Evolutionary conservation across 352 stramenopile species (phyloP).

Genomic region (Phytophthora cactorum): DNA sequence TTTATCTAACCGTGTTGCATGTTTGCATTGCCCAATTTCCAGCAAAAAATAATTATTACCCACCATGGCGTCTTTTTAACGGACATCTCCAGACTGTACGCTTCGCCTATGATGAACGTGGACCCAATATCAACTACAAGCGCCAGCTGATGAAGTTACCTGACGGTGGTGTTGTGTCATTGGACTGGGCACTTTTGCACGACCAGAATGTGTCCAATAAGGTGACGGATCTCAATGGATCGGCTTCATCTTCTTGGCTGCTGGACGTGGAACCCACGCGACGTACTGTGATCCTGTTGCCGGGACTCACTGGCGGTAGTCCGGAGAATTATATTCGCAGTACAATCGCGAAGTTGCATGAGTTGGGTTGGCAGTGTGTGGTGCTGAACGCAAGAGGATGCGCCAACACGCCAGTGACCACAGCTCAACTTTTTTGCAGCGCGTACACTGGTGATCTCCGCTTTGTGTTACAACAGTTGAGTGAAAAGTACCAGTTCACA

Average conservation of each 20-base stretch:
- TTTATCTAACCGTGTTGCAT: constrained; percentile 17
- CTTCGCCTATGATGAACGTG: constrained; percentile 45
- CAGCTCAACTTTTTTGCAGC: constrained; percentile 66
- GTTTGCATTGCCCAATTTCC: constrained; percentile 1
- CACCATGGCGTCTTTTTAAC: constrained; percentile 64
- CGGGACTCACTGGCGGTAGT: constrained; percentile 72
- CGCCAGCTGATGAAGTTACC: constrained; percentile 66
- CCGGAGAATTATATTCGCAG: constrained; percentile 78
- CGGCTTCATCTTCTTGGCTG: constrained; percentile 30
- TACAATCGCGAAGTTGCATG: constrained; percentile 50
- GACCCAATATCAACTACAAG: constrained; percentile 54
- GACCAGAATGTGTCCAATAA: constrained; percentile 13
- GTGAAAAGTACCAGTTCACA: constrained; percentile 49
- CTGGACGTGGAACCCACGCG: constrained; percentile 35
- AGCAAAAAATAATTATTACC: constrained; percentile 64
- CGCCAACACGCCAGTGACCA: constrained; percentile 61
- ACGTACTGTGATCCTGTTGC: constrained; percentile 65
- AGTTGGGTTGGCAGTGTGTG: constrained; percentile 68
- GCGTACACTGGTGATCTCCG: constrained; percentile 77
- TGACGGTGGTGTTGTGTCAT: constrained; percentile 67
- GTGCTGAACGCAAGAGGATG: constrained; percentile 81
- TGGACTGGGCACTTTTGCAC: constrained; percentile 69
- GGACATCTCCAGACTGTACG: constrained; percentile 68
- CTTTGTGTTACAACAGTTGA: constrained; percentile 51
- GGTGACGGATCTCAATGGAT: constrained; percentile 14